These are phyloP conservation scores for Luffa acutangula DNA, from an alignment of 306 rosid species.

Conservation along the genomic window DNA sequence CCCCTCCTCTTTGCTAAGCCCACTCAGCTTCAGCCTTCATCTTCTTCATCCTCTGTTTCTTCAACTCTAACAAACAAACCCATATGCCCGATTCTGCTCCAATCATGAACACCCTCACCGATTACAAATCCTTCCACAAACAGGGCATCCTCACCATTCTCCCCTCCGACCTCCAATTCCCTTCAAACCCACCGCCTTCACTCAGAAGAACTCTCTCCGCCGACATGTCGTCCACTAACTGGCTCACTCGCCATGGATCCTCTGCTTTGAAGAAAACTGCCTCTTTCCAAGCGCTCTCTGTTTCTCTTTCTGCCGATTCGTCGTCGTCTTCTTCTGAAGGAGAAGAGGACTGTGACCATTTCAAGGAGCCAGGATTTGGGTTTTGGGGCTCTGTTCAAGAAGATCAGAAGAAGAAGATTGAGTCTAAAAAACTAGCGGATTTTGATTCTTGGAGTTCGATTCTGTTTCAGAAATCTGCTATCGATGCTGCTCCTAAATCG, in stretches of 20 bases:
- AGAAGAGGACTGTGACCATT: conserved; percentile 19
- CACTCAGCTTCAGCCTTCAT: conserved; percentile 27
- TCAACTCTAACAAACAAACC: too few species aligned
- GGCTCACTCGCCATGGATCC: conserved; percentile 43
- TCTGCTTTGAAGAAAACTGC: conserved; percentile 42
- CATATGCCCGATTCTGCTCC: not conserved
- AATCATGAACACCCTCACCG: not conserved
- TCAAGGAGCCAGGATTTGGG: conserved; percentile 14
- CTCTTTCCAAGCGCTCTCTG: conserved; percentile 34
- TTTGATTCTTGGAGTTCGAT: conserved; percentile 54
- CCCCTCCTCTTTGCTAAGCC: conserved; percentile 25
- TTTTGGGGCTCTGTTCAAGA: conserved; percentile 40
- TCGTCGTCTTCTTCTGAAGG: conserved; percentile 23
- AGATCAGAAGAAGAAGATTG: conserved; percentile 16
- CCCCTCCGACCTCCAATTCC: conserved; percentile 26
- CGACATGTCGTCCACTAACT: conserved; percentile 80
- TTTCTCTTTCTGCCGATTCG: conserved; percentile 11
- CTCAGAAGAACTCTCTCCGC: conserved; percentile 76
- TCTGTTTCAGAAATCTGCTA: conserved; percentile 20
- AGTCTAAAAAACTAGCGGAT: conserved; percentile 17
- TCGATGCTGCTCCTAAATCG: not conserved
- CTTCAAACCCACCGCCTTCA: conserved; percentile 22
- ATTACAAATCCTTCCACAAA: conserved; percentile 8
- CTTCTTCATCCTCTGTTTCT: conserved; percentile 7
- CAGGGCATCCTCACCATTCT: conserved; percentile 70